Evolutionary conservation across 257 asterid species (phyloP), one percentile per base, ranked within the genome.

Genomic region (Solanum appendiculatum): DNA sequence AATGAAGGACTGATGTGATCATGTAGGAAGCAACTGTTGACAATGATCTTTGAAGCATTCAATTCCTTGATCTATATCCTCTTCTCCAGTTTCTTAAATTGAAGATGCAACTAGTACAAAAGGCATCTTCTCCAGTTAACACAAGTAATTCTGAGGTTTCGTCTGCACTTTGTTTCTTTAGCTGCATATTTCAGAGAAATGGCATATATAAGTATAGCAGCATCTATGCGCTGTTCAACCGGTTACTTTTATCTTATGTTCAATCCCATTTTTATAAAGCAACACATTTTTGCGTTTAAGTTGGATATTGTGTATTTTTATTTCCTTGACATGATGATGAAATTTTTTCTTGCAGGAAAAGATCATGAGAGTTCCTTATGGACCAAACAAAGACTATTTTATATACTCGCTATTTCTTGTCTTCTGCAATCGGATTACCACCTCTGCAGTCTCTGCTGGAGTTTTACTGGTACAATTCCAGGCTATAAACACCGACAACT

Each of bases 351-450:
- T 90, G 81, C 99, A 97, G 99, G 99, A 97, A 89, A 97, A 95
- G 93, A 95, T 97, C 82, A 97, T 97, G 98, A 93, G 99, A 90
- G 93, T 96, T 88, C 99, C 99, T 36, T 97, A 96, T 93, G 99
- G 99, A 86, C 92, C 97, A 37, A 44, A 93, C 29, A 94, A 95
- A 85, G 99, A 97, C 86, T 94, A 88, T 91, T 97, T 97, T 58
- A 93, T 86, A 92, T 93, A 93, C 90, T 97, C 99, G n/a, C 63
- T 97, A 91, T 97, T 97, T 94, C 98, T 97, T 46, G 99, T 97
- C 84, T 97, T 97, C 92, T 97, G 99, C 93, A 97, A 97, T 92
- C 99, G 99, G 82, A 95, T 95, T 89, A 87, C 95, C 23, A 97
- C 99, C 18, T 97, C 99, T 91, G 97, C 98, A 33, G 96, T 96